Evolutionary conservation across 1,284 basidiomycete species (phyloP).

Genomic region (Anthracocystis setariae): DNA sequence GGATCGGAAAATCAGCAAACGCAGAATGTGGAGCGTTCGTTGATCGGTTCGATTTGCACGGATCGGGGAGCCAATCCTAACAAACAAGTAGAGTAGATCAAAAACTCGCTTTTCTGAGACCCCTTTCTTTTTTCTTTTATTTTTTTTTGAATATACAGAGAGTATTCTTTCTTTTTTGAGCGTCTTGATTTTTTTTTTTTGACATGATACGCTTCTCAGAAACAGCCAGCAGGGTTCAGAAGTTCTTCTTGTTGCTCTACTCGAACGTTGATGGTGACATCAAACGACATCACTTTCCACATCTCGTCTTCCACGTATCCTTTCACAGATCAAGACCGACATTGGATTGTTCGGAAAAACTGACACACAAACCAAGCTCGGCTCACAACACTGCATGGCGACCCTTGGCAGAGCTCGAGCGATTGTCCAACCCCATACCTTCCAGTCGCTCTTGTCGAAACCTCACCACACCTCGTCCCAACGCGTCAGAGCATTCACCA

Average conservation of each 20-base stretch:
- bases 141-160: neutral
- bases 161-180: too few relatives aligned
- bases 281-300: neutral
- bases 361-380: too few relatives aligned
- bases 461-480: neutral
- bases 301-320: neutral
- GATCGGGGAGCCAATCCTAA: neutral
- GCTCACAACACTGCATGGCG: slow-evolving; percentile 19
- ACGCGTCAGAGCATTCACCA: slow-evolving; percentile 1
- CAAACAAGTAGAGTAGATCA: neutral
- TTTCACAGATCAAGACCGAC: too few relatives aligned
- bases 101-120: neutral
- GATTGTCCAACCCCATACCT: slow-evolving; percentile 2
- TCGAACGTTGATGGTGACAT: neutral
- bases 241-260: neutral
- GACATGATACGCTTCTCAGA: neutral
- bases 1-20: neutral
- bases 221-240: slow-evolving; percentile 3
- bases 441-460: slow-evolving; percentile 14
- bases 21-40: neutral
- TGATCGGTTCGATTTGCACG: neutral
- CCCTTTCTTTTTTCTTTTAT: too few relatives aligned
- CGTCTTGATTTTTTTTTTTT: slow-evolving; percentile 5
- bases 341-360: too few relatives aligned
- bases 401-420: slow-evolving; percentile 17